Evolutionary conservation across 495 filamentous ascomycete species (phyloP), one percentile per base, ranked within the genome.

Genomic region (Lasiosphaeris hirsuta): DNA sequence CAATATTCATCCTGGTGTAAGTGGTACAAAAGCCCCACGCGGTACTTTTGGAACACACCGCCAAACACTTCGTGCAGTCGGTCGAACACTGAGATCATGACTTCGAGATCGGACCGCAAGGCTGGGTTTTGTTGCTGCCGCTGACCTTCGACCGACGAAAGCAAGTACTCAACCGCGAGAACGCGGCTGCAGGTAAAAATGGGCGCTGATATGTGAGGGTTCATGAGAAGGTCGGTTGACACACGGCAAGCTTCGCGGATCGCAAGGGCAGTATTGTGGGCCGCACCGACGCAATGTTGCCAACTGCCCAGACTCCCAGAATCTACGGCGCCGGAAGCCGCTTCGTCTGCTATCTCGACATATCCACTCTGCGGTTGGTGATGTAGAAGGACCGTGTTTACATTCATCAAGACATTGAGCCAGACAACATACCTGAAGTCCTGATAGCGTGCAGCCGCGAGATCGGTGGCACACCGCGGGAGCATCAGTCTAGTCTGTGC

Each of bases 151-250:
- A 1, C n/a, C 11, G 40, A n/a, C 37, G 40, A 43, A 13, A 44
- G 34, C 11, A 44, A 8, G 23, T 54, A 44, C 40, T 54, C 51
- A 11, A 54, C 43, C 4, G n/a, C 51, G 15, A 54, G 23, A 23
- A 54, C 43, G 11, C 51, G 51, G 17, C 23, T 40, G 37, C 37
- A 43, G 11, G 19, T 42, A 34, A 54, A 54, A 13, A 54, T 43
- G 39, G 51, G 39, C 3, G 51, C 51, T 4, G 51, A 38, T 7
- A 54, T 3, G 13, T 15, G 37, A 1, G 51, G 51, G 30, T 54
- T 54, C 51, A 54, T 43, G 4, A 54, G 13, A 23, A 54, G 51
- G 39, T 54, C 51, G 18, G 19, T 42, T 8, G 51, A 54, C 19
- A 54, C 51, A 2, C 51, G 38, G 51, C 51, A 43, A 3, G 51